Evolutionary conservation across 1,284 basidiomycete genomes (phyloP), one percentile per base, ranked within the genome.

Genomic region (Ceratobasidium sp.): DNA sequence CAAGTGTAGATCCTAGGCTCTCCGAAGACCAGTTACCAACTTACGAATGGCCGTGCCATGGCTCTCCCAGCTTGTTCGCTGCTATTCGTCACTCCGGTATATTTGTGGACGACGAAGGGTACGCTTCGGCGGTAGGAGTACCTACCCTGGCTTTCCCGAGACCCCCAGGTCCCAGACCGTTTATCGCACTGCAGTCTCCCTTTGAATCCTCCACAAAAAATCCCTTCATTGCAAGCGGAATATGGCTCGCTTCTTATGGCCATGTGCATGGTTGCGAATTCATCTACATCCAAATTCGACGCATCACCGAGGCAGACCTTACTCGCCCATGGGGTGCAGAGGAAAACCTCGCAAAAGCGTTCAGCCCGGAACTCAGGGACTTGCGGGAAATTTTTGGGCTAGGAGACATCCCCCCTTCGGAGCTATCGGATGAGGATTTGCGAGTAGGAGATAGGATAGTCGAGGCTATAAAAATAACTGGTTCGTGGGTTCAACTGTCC

Each of bases 401-500:
- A n/a, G 24, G 39, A 8, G 41, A 22, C 1, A 31, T 48, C 6
- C 54, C 68, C 29, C 37, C 68, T 9, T 54, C 68, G 2, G 39
- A 58, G 14, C 13, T 71, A 4, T 29, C 53, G n/a, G 16, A 3
- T 19, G 39, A 59, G 2, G 68, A 71, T n/a, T 24, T 71, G 6
- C 53, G 41, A 22, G 56, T 71, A 31, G 68, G 68, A 39, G 54
- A 48, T 11, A 59, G 51, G n/a, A 59, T 71, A 6, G 59, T 71
- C 24, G 68, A 71, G 22, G 68, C 68, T 22, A 71, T 71, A 22
- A 71, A 71, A 48, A 49, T 71, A n/a, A 71, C 68, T n/a, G 68
- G 68, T 59, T 58, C 14, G 68, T 59, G 22, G 9, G 8, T 19
- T 7, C 8, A 3, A 29, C 43, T 31, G 22, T 31, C 14, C 53